Conservation (phyloP, 805 yeast genomes). For the Lachancea lanzarotensis region DNA sequence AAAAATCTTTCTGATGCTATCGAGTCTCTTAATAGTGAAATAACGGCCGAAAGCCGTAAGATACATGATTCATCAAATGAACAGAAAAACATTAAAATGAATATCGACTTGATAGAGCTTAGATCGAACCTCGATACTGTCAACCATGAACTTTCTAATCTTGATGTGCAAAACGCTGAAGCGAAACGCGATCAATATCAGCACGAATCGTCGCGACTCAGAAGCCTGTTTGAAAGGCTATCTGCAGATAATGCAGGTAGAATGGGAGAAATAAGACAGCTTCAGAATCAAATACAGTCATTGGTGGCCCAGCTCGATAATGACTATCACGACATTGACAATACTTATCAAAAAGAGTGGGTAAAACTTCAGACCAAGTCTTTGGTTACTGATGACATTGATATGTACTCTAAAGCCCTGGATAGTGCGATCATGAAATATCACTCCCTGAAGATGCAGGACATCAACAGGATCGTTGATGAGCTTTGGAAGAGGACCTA, state of each 20-base stretch:
- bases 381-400: slow-evolving; percentile 73
- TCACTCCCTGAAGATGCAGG: slow-evolving; percentile 87
- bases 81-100: slow-evolving; percentile 58
- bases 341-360: slow-evolving; percentile 60
- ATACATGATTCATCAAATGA: slow-evolving; percentile 53
- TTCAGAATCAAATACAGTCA: slow-evolving; percentile 59
- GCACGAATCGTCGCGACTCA: slow-evolving; percentile 44
- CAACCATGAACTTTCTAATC: slow-evolving; percentile 35
- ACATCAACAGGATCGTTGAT: slow-evolving; percentile 78
- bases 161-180: slow-evolving; percentile 56
- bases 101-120: slow-evolving; percentile 50
- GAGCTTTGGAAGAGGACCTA: slow-evolving; percentile 93
- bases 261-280: slow-evolving; percentile 79
- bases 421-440: slow-evolving; percentile 91
- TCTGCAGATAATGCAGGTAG: slow-evolving; percentile 68
- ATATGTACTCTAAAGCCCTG: slow-evolving; percentile 73
- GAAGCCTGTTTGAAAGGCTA: slow-evolving; percentile 43
- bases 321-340: slow-evolving; percentile 66
- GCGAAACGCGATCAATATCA: slow-evolving; percentile 56
- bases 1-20: slow-evolving; percentile 13
- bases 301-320: slow-evolving; percentile 54
- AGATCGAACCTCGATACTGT: slow-evolving; percentile 35
- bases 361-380: slow-evolving; percentile 69
- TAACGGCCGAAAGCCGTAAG: slow-evolving; percentile 35
- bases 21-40: slow-evolving; percentile 20